A percentile compares a stretch with the other conserved stretches of the same genome.
phyloP scores from a whole-genome alignment of 768 basidiomycete genomes.

The Boletus tomentosulus region DNA sequence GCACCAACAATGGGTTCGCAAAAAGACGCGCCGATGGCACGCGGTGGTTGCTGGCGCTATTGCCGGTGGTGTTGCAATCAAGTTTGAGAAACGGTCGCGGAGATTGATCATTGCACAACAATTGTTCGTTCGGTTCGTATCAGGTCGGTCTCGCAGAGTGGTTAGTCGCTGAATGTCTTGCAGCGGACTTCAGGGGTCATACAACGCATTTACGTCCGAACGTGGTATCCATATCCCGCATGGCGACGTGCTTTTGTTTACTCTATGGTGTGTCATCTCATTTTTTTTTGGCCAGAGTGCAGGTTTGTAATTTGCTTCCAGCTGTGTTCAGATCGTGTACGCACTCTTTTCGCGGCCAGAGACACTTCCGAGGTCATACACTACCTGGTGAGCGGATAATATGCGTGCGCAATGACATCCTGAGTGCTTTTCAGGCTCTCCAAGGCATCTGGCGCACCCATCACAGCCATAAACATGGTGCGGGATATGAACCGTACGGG shows the following conservation, averaged over 20 bases:
- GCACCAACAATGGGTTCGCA: constrained; percentile 59
- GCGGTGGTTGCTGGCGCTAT: constrained; percentile 73
- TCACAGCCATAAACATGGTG: constrained; percentile 59
- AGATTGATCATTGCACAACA: constrained; percentile 77
- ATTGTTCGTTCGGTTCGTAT: constrained; percentile 70
- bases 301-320: constrained; percentile 22
- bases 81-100: constrained; percentile 69
- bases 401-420: not conserved
- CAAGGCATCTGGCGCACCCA: constrained; percentile 60
- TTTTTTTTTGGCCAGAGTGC: not conserved
- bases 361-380: constrained; percentile 77
- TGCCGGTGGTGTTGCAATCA: constrained; percentile 67
- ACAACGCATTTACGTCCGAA: constrained; percentile 70
- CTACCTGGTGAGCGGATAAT: constrained; percentile 50
- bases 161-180: not conserved
- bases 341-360: constrained; percentile 74
- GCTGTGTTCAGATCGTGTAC: constrained; percentile 85
- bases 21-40: constrained; percentile 73
- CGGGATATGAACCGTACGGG: constrained; percentile 54
- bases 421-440: constrained; percentile 54
- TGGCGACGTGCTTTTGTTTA: constrained; percentile 80
- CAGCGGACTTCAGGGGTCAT: constrained; percentile 87
- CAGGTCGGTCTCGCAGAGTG: not conserved
- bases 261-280: constrained; percentile 50
- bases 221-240: constrained; percentile 71